phyloP scores from a whole-genome alignment of 2,329 filamentous ascomycete species.

The Colletotrichum tabaci region DNA sequence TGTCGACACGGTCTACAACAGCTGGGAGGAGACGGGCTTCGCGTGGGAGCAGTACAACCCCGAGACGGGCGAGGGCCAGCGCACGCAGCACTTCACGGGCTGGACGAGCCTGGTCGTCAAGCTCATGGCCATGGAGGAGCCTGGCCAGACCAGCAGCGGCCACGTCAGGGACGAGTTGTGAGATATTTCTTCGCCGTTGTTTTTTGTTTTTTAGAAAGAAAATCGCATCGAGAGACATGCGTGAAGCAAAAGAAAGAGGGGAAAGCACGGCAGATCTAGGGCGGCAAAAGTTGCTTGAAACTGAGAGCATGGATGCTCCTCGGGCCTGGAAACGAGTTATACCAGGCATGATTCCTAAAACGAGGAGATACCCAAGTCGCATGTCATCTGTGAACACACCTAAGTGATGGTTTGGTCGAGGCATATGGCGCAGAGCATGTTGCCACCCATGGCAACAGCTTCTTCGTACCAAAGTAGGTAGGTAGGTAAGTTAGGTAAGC shows the following conservation, averaged over 20 bases:
- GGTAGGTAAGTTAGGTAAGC: no score
- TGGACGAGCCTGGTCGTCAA: conserved; percentile 99
- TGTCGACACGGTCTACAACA: conserved; percentile 88
- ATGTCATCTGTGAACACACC: neutral
- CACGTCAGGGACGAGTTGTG: conserved; percentile 65
- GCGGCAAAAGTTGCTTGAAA: neutral
- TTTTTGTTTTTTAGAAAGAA: neutral
- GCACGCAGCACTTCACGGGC: conserved; percentile 97
- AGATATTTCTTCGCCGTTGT: conserved; percentile 21
- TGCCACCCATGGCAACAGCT: neutral
- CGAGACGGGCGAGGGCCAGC: conserved; percentile 91
- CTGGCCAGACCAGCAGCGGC: conserved; percentile 53
- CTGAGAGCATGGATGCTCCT: neutral
- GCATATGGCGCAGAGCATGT: no score
- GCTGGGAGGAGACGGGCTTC: conserved; percentile 93
- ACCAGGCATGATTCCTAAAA: neutral
- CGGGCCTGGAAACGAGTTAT: neutral
- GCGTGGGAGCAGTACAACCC: conserved; percentile 99
- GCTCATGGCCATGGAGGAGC: conserved; percentile 94
- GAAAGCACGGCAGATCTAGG: conserved; percentile 16
- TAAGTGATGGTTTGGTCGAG: no score
- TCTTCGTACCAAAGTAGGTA: no score
- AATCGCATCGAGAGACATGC: conserved; percentile 12
- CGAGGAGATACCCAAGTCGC: neutral
- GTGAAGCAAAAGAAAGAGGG: conserved; percentile 10